Percentiles rank a stretch among this genome's conserved stretches.
Conservation (phyloP, 331 rosid species). For the Malus hybrid region DNA sequence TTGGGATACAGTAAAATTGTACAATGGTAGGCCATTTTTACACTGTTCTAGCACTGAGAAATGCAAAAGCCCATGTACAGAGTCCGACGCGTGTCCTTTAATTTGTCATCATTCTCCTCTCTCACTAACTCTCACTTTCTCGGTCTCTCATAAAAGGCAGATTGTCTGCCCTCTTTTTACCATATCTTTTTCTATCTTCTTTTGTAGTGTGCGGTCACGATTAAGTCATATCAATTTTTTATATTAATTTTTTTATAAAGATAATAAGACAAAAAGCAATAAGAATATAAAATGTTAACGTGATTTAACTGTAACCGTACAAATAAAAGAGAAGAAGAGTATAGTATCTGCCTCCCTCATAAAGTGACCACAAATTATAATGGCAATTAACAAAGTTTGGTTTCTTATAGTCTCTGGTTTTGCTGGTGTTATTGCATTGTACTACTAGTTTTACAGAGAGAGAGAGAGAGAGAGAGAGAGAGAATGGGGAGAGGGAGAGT, state of each 20-base stretch:
- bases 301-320: too few relatives aligned
- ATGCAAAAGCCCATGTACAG: neutral
- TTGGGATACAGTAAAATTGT: neutral
- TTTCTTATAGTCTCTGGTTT: neutral
- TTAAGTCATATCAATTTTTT: too few relatives aligned
- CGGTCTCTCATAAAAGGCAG: neutral
- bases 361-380: neutral
- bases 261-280: too few relatives aligned
- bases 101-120: neutral
- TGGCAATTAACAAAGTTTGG: neutral
- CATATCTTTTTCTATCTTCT: too few relatives aligned
- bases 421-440: neutral
- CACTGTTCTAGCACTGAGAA: neutral
- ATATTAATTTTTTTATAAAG: too few relatives aligned
- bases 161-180: too few relatives aligned
- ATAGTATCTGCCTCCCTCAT: too few relatives aligned
- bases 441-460: neutral
- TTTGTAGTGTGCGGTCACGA: too few relatives aligned
- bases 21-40: neutral
- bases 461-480: neutral
- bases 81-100: neutral
- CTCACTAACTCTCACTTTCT: neutral
- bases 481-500: slow-evolving; percentile 44
- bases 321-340: too few relatives aligned
- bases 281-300: too few relatives aligned